Base-by-base conservation (phyloP, 441 rosid species). In the Adansonia grandidieri region DNA sequence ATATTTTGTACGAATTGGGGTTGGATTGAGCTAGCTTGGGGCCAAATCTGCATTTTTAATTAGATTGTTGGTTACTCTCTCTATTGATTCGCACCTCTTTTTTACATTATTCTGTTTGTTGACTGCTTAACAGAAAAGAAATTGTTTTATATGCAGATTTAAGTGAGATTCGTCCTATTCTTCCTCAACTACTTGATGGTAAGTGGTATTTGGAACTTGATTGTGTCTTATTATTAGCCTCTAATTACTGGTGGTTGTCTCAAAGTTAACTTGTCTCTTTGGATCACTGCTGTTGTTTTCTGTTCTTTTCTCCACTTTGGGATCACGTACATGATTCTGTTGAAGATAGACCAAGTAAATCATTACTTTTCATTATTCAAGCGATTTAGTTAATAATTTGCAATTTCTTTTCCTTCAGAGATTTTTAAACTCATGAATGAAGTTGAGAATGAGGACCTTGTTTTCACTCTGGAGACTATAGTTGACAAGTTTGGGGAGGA, bases 401-500 rank as follows among this genome's bases (percentile, higher is more conserved):
- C 32, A 17, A 51, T 69, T 65, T 67, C 19, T 15, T 63, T 77
- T 56, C 37, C 50, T 87, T 82, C 89, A 96, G 99, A 96, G 86
- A 92, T 96, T 82, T 96, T 96, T 80, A 96, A 93, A 85, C 91
- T 96, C 57, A 96, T 96, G 98, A 92, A 96, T 85, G 99, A 96
- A 85, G 98, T 96, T 66, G 99, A 96, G 86, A 96, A 96, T 82
- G 99, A 96, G 89, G 98, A 96, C 80, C 91, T 96, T 83, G 99
- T 96, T 71, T 96, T 94, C 80, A 96, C 98, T 56, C 77, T 97
- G 85, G 99, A 97, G 85, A 94, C 98, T 75, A 89, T 97, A 64
- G 99, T 97, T 42, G 96, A 93, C 88, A 97, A 93, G 83, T 94
- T 97, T 87, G 99, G 99, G 11, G 99, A 97, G 85, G 99, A 97